Evolutionary conservation across 75 land plant species (phyloP), one percentile per base, ranked within the genome.

Genomic region (Picea glauca): DNA sequence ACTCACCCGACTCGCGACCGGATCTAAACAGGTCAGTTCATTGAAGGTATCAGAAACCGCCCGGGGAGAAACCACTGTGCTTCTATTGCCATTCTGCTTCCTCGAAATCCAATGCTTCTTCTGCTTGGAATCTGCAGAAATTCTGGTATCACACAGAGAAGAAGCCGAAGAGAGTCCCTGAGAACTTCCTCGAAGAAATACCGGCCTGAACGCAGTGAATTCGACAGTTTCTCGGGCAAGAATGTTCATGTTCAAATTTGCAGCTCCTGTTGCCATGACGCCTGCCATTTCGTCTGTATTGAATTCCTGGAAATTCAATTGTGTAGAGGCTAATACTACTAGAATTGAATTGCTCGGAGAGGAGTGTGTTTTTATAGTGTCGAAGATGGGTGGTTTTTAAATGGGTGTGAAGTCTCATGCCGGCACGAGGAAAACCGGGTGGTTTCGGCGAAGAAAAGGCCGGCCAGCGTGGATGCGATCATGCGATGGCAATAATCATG

Each of bases 1-100:
- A 78, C 83, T 77, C 17, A 91, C 93, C 40, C 83, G 72, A 77
- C 91, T 91, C 31, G 93, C 91, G 17, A 86, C 91, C 15, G 93
- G 93, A 84, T 91, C 93, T 58, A 91, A 89, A 33, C 93, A 91
- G 0, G 93, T 91, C 81, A 89, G 91, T 54, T 91, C 84, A 67
- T 76, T 89, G 58, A 54, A 76, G 13, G 93, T 87, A 70, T 91
- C 93, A 5, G 93, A 91, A 75, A 91, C 93, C 13, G 91, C 91
- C 83, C 79, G 83, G 1, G 93, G 93, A 12, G 84, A 86, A 57
- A 89, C 86, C 18, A 83, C 18, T 13, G 65, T 21, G 56, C 80
- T 57, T 30, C 58, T 58, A 18, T 58, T 26, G 1, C 14, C 50
- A n/a, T 30, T 20, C 18, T 38, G 17, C 20, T 15, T 35, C n/a